Evolutionary conservation across 306 rosid species (phyloP).

Genomic region (Biancaea sappan): DNA sequence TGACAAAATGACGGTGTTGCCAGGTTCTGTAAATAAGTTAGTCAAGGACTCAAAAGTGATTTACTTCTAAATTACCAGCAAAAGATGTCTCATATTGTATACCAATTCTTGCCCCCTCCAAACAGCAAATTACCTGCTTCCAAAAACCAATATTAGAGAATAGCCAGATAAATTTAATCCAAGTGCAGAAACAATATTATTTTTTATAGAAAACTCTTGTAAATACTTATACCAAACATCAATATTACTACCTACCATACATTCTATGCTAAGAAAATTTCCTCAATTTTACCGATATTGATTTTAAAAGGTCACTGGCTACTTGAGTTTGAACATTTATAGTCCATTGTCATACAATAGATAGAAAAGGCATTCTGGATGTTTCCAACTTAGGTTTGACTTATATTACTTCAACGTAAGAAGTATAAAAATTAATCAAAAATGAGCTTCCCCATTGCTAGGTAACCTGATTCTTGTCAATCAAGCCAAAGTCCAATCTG

Average conservation of each 20-base stretch:
- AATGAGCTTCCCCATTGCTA: not conserved
- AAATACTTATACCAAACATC: not conserved
- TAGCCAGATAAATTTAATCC: not conserved
- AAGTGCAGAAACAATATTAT: not conserved
- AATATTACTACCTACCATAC: not conserved
- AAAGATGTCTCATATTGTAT: constrained; percentile 87
- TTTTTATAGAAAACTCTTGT: not conserved
- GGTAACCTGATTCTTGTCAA: not conserved
- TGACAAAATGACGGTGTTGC: constrained; percentile 23
- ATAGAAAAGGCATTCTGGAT: not conserved
- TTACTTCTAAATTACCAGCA: constrained; percentile 65
- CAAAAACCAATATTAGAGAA: constrained; percentile 30
- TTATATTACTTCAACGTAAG: not conserved
- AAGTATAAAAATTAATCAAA: not conserved
- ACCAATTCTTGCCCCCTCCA: constrained; percentile 97
- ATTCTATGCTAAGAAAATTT: not conserved
- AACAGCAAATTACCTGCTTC: constrained; percentile 84
- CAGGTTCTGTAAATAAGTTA: not conserved
- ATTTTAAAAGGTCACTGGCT: not conserved
- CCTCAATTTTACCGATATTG: not conserved
- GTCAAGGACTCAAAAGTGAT: not conserved
- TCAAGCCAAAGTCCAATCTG: not conserved
- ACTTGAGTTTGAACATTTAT: not conserved
- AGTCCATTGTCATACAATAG: not conserved
- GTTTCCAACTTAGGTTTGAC: not conserved